Conservation (phyloP, 192 early-diverging fungal species). For the Podila verticillata region DNA sequence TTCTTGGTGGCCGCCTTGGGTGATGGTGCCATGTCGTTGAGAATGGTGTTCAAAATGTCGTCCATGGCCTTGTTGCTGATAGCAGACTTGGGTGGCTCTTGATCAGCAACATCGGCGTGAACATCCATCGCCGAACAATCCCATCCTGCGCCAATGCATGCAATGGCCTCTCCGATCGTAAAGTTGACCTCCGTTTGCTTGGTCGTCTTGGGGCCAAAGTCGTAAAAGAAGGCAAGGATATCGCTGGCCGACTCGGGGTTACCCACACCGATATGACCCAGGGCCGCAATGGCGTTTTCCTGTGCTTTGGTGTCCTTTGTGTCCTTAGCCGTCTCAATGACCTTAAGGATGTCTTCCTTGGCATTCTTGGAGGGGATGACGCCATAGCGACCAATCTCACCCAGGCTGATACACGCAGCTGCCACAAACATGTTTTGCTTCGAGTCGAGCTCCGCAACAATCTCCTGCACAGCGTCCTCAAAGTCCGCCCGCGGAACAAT, state of each 20-base stretch:
- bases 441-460: conserved; percentile 63
- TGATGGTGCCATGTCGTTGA: conserved; percentile 63
- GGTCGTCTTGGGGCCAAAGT: conserved; percentile 65
- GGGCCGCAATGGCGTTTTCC: conserved; percentile 73
- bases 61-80: conserved; percentile 49
- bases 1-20: conserved; percentile 68
- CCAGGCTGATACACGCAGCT: conserved; percentile 74
- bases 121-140: conserved; percentile 71
- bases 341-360: conserved; percentile 45
- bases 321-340: conserved; percentile 62
- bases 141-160: conserved; percentile 71
- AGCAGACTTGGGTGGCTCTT: conserved; percentile 15
- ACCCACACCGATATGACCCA: conserved; percentile 75
- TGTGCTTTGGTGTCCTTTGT: conserved; percentile 82
- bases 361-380: conserved; percentile 46
- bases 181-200: conserved; percentile 90
- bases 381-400: conserved; percentile 76
- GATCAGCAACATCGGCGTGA: conserved; percentile 76
- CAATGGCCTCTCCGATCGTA: conserved; percentile 84
- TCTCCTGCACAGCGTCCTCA: conserved; percentile 36
- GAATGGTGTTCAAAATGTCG: conserved; percentile 59
- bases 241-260: conserved; percentile 27
- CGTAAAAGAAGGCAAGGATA: conserved; percentile 59
- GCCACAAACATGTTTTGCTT: conserved; percentile 60
- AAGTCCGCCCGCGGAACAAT: conserved; percentile 48